Conservation (phyloP, 768 basidiomycete genomes). For the Naganishia friedmannii region DNA sequence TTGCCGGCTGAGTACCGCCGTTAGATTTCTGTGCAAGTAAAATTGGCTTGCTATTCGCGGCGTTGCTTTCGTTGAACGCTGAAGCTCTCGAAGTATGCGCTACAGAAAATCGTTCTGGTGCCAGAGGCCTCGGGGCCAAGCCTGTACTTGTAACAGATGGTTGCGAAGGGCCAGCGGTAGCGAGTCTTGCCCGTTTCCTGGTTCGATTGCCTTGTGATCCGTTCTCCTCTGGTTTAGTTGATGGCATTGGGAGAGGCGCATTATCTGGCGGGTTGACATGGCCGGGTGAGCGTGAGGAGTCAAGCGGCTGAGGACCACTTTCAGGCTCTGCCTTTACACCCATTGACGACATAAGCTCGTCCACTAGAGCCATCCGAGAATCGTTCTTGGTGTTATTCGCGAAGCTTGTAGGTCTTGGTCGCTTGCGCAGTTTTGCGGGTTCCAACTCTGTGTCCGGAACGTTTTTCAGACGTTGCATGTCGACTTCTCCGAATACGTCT, state of each 20-base stretch:
- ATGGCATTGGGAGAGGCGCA: too few species aligned
- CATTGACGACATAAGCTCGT: conserved; percentile 39
- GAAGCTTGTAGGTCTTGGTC: conserved; percentile 14
- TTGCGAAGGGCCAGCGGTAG: not conserved
- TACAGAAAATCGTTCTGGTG: conserved; percentile 35
- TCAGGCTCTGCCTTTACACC: conserved; percentile 5
- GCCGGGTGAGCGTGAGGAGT: not conserved
- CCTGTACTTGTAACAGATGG: conserved; percentile 3
- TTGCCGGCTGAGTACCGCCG: not conserved
- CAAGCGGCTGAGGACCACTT: not conserved
- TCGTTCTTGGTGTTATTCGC: conserved; percentile 35
- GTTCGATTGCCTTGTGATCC: not conserved
- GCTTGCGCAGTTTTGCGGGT: conserved; percentile 43
- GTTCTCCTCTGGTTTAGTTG: conserved; percentile 19
- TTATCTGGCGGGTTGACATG: not conserved
- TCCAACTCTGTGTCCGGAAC: conserved; percentile 33
- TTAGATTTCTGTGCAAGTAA: conserved; percentile 7
- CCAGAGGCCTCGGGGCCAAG: conserved; percentile 10
- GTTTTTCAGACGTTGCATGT: conserved; percentile 17
- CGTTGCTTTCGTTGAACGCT: conserved; percentile 32
- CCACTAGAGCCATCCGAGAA: conserved; percentile 35
- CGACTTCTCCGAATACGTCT: not conserved
- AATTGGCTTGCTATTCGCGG: conserved; percentile 27
- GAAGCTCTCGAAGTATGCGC: conserved; percentile 41
- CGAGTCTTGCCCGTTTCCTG: conserved; percentile 16